Evolutionary conservation across 768 basidiomycete species (phyloP), one percentile per base, ranked within the genome.

Genomic region (Serendipita vermifera): DNA sequence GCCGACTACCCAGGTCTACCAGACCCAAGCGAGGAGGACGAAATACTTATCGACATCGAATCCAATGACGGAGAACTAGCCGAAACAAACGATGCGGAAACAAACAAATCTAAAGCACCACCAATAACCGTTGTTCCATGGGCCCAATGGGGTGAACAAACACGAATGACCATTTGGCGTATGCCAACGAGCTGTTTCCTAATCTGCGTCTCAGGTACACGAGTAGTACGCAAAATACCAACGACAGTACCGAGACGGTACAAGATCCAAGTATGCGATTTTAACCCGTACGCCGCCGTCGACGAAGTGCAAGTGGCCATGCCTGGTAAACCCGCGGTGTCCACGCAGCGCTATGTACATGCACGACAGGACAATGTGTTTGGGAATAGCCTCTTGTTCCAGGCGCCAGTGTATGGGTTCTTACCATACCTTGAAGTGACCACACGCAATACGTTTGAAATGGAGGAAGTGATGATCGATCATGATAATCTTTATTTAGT

Each of bases 181-280:
- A 9, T 15, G 11, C 5, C 17, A 5, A 29, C 5, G n/a, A 27
- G 24, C 32, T 22, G 26, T 13, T 51, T 27, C 24, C 26, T 9
- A 9, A 51, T 51, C 17, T 31, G 46, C n/a, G 27, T 31, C 46
- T 27, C n/a, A 15, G 46, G 46, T 15, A 24, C 24, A 22, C 26
- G 46, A 26, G 46, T 51, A 7, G 29, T 51, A 7, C 46, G 46
- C 24, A 22, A 22, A 7, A 31, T 51, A 9, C 24, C 46, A 7
- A 31, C 22, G 15, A 26, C 9, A 9, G 46, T 22, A 11, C 46
- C 9, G 32, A n/a, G 29, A 11, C 22, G 7, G 15, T 51, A n/a
- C 46, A 51, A 51, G 17, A 15, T 51, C 32, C 46, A 51, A 27
- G 22, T 51, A 22, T 51, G 46, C 24, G 46, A 51, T 29, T 51